Evolutionary conservation across 345 rosid species (phyloP).

Genomic region (Camelina sativa): DNA sequence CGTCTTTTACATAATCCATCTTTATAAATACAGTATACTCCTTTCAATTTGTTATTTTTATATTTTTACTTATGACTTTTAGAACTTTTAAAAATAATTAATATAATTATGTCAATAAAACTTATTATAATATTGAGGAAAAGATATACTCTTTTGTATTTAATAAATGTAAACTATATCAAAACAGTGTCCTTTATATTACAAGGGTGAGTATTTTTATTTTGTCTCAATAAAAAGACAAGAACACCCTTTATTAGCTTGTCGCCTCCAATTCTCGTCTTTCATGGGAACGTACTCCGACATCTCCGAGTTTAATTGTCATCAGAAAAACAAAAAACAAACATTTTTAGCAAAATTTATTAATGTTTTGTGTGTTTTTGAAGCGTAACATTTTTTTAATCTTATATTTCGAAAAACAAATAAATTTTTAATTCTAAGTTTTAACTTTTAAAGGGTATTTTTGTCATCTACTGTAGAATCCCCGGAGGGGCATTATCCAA

Average conservation of each 20-base stretch:
- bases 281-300: conserved; percentile 4
- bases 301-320: background rate
- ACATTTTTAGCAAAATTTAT: no score
- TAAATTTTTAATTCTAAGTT: no score
- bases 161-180: background rate
- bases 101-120: no score
- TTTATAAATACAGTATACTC: background rate
- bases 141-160: no score
- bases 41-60: background rate
- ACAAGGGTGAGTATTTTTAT: background rate
- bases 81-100: no score
- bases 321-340: no score
- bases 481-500: conserved; percentile 78
- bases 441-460: background rate
- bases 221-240: conserved; percentile 16
- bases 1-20: conserved; percentile 15
- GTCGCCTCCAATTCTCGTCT: conserved; percentile 9
- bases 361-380: background rate
- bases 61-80: no score
- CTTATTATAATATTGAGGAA: no score
- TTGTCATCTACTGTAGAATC: conserved; percentile 49
- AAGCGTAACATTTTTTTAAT: background rate
- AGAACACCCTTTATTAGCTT: conserved; percentile 3
- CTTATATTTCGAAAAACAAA: no score
- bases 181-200: background rate